Evolutionary conservation across 345 rosid genomes (phyloP), one percentile per base, ranked within the genome.

Genomic region (Litchi chinensis): DNA sequence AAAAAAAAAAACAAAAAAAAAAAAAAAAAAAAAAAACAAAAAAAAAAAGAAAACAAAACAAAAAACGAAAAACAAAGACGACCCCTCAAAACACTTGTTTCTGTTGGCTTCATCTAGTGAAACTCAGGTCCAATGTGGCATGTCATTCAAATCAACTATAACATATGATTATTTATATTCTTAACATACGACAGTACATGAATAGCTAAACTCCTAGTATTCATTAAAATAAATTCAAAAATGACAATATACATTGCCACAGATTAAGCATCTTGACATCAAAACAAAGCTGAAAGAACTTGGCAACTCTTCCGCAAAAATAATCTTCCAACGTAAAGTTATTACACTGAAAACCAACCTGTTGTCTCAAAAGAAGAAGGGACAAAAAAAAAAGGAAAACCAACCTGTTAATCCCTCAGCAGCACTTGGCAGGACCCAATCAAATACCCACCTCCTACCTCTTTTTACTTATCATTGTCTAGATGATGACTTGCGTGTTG

Each of bases 281-380:
- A 65, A 78, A 75, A 56, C 8, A 22, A 19, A 64, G 8, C 52
- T 12, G 59, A n/a, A 57, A 24, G 60, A 43, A 79, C 54, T 71
- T 43, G 37, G 63, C 22, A 75, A 71, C 71, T 75, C 54, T 46
- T 5, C 65, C 12, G 32, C 21, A 56, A 70, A 78, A 57, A 57
- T 21, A 69, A 69, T 63, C 52, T 21, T 44, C 68, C 76, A 32
- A 18, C 26, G 26, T 56, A 52, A 1, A 18, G 63, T 81, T 68
- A 69, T 60, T 18, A 57, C 26, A 50, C 60, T 19, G 73, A 67
- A 57, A 67, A 65, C 32, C 74, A 2, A 57, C 54, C 32, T 18
- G 65, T 50, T 46, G n/a, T n/a, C n/a, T n/a, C n/a, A n/a, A n/a
- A n/a, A n/a, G n/a, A n/a, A n/a, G n/a, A n/a, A n/a, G n/a, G n/a